Evolutionary conservation across 441 rosid species (phyloP).

Genomic region (Erodium chrysanthum): DNA sequence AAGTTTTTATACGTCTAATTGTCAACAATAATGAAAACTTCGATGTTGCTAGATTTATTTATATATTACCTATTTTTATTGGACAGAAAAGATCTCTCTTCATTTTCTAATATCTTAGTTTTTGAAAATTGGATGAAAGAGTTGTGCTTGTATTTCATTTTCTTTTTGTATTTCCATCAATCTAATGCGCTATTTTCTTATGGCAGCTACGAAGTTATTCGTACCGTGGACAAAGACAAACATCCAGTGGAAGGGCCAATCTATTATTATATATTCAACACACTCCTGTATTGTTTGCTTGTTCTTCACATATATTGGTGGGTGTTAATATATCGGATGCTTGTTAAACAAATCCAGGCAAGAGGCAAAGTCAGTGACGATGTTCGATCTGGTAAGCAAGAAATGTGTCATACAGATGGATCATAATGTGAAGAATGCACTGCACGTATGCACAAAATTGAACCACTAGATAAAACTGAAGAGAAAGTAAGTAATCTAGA

Average conservation of each 20-base stretch:
- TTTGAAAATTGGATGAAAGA: background rate
- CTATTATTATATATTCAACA: slow-evolving; percentile 70
- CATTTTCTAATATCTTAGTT: background rate
- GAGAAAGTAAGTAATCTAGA: background rate
- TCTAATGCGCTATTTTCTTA: background rate
- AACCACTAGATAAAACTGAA: background rate
- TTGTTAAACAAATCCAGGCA: slow-evolving; percentile 81
- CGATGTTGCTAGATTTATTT: background rate
- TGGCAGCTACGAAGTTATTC: slow-evolving; percentile 76
- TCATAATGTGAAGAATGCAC: slow-evolving; percentile 5
- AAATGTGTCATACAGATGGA: background rate
- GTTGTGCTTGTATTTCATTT: background rate
- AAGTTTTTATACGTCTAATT: background rate
- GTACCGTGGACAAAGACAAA: slow-evolving; percentile 51
- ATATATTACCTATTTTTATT: background rate
- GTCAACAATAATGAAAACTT: background rate
- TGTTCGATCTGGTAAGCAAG: slow-evolving; percentile 79
- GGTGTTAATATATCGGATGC: slow-evolving; percentile 90
- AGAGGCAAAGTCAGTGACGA: slow-evolving; percentile 85
- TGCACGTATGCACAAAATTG: background rate
- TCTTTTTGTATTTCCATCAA: background rate
- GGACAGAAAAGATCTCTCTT: background rate
- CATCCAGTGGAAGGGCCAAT: slow-evolving; percentile 65
- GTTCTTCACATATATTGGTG: slow-evolving; percentile 96
- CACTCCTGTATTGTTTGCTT: slow-evolving; percentile 71